phyloP scores from a whole-genome alignment of 768 basidiomycete species.

The Termitomyces sp. region DNA sequence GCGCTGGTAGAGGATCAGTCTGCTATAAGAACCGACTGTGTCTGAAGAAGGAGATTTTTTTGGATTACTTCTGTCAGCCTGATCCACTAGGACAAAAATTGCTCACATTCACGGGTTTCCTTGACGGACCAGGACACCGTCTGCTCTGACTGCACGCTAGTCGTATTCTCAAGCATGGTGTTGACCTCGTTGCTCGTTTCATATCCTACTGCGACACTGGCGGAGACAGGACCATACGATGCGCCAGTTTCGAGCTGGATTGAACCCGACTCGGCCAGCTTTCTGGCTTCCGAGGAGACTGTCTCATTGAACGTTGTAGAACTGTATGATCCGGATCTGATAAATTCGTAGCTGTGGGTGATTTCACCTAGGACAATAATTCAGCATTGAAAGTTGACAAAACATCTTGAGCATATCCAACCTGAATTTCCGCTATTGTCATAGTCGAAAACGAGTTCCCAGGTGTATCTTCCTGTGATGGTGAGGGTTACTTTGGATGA shows the following conservation, averaged over 20 bases:
- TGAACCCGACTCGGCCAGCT: not conserved
- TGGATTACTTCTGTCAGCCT: no score
- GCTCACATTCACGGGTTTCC: not conserved
- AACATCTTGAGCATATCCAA: not conserved
- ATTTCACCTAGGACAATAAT: not conserved
- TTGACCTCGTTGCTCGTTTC: not conserved
- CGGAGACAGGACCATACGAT: conserved; percentile 6
- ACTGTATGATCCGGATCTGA: not conserved
- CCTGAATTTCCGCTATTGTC: conserved; percentile 1
- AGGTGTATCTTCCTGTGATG: not conserved
- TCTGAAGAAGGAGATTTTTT: not conserved
- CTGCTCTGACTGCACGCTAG: not conserved
- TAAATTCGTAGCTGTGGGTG: not conserved
- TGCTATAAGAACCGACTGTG: not conserved
- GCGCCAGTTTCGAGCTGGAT: not conserved
- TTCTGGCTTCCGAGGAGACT: not conserved
- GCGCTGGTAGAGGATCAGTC: not conserved
- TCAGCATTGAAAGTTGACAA: not conserved
- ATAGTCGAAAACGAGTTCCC: not conserved
- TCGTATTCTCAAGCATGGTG: not conserved
- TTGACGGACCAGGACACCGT: not conserved
- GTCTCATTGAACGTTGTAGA: not conserved
- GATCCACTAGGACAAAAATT: not conserved
- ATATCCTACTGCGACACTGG: not conserved
- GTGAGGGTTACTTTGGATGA: not conserved